These are phyloP conservation scores for Trametopsis cervina DNA, from an alignment of 768 basidiomycete species.

Conservation along the genomic window DNA sequence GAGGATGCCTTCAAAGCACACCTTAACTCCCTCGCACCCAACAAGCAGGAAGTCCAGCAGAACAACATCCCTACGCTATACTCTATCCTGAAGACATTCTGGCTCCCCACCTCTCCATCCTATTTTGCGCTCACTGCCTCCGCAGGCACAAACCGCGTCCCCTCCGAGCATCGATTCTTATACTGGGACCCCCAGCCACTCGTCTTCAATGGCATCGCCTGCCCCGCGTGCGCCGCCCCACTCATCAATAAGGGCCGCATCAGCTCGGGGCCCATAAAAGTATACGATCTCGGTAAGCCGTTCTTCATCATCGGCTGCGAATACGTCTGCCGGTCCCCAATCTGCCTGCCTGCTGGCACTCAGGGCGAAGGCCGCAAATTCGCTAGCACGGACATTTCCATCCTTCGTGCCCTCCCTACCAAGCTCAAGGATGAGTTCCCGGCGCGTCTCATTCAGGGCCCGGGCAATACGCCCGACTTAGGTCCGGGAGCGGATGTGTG, in stretches of 20 bases:
- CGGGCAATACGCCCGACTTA: constrained; percentile 36
- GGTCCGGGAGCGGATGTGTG: constrained; percentile 56
- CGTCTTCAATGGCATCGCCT: constrained; percentile 75
- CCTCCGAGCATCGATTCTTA: constrained; percentile 72
- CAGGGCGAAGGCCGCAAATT: constrained; percentile 54
- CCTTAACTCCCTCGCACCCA: constrained; percentile 54
- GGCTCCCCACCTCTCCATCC: constrained; percentile 73
- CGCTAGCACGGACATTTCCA: constrained; percentile 65
- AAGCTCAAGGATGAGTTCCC: constrained; percentile 73
- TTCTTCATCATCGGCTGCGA: constrained; percentile 86
- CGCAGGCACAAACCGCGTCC: constrained; percentile 56
- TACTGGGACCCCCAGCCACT: constrained; percentile 85
- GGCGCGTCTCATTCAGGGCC: constrained; percentile 50
- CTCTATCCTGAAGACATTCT: constrained; percentile 75
- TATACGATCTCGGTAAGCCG: constrained; percentile 73
- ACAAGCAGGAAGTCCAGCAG: constrained; percentile 32
- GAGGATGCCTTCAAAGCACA: constrained; percentile 80
- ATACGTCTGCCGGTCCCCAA: constrained; percentile 53
- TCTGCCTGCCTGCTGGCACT: constrained; percentile 35
- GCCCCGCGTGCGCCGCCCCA: constrained; percentile 55
- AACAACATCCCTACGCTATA: constrained; percentile 65
- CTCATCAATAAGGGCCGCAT: constrained; percentile 68
- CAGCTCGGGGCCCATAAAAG: constrained; percentile 65
- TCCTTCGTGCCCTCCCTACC: constrained; percentile 61
- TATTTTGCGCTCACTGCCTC: constrained; percentile 76